These are phyloP conservation scores for Lachancea thermotolerans DNA, from an alignment of 805 yeast species.

Conservation along the genomic window DNA sequence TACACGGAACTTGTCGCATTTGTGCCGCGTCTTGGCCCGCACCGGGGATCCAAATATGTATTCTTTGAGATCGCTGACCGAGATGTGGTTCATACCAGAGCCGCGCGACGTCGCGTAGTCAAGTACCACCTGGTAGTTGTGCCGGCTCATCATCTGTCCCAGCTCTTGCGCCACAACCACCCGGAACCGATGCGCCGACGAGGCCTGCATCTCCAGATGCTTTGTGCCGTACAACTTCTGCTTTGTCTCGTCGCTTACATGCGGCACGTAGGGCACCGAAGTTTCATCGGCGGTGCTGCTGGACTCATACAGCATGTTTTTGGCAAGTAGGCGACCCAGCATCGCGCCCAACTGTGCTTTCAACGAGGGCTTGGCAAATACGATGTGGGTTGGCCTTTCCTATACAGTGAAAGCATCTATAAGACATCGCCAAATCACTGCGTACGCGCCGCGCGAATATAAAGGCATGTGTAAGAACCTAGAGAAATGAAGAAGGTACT, in stretches of 20 bases:
- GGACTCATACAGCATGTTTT: slow-evolving; percentile 8
- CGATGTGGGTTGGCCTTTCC: not conserved
- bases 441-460: too few relatives aligned
- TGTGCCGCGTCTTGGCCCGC: slow-evolving; percentile 22
- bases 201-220: slow-evolving; percentile 4
- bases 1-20: slow-evolving; percentile 26
- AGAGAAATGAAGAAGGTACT: too few relatives aligned
- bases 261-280: slow-evolving; percentile 2
- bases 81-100: slow-evolving; percentile 21
- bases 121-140: slow-evolving; percentile 30
- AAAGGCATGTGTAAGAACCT: too few relatives aligned
- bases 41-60: slow-evolving; percentile 37
- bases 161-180: slow-evolving; percentile 34
- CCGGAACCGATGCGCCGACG: slow-evolving; percentile 23
- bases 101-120: slow-evolving; percentile 28
- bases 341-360: slow-evolving; percentile 2
- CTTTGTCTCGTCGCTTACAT: slow-evolving; percentile 25
- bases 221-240: slow-evolving; percentile 25
- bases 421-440: too few relatives aligned
- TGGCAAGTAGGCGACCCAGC: slow-evolving; percentile 14
- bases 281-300: slow-evolving; percentile 1
- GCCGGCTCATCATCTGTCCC: slow-evolving; percentile 32
- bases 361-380: not conserved
- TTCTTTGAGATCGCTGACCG: slow-evolving; percentile 32
- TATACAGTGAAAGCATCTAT: not conserved